A percentile compares a stretch with the other conserved stretches of the same genome.
phyloP scores from a whole-genome alignment of 2,329 filamentous ascomycete genomes.

The Apiospora saccharicola region DNA sequence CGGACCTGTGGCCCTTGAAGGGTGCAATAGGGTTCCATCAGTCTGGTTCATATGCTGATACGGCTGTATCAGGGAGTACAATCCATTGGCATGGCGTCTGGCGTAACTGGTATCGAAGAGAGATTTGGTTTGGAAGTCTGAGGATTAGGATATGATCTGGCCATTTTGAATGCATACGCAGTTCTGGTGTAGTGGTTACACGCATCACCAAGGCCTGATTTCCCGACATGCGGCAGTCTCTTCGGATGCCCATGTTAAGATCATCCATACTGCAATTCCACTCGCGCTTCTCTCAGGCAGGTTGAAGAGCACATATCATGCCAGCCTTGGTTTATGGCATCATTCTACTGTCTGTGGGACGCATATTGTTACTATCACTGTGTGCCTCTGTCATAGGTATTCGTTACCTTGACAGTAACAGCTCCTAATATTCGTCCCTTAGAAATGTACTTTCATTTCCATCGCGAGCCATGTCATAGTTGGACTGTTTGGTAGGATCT shows the following conservation, averaged over 20 bases:
- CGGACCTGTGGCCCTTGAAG: background rate
- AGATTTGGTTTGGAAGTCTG: background rate
- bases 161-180: background rate
- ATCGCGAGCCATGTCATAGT: background rate
- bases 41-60: background rate
- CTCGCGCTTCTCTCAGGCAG: background rate
- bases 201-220: background rate
- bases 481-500: background rate
- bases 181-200: background rate
- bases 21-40: background rate
- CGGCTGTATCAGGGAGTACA: background rate
- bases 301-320: background rate
- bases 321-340: background rate
- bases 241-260: background rate
- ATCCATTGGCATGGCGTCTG: slow-evolving; percentile 12
- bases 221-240: background rate
- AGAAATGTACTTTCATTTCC: background rate
- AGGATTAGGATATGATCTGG: background rate
- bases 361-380: background rate
- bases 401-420: background rate
- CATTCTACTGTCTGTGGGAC: background rate
- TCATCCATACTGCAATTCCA: background rate
- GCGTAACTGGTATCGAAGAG: background rate
- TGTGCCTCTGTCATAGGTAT: background rate
- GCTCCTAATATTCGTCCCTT: background rate